A percentile compares a stretch with the other conserved stretches of the same genome.
These are phyloP conservation scores for Alternaria viburni DNA, from an alignment of 2,329 filamentous ascomycete species.

Conservation along the genomic window DNA sequence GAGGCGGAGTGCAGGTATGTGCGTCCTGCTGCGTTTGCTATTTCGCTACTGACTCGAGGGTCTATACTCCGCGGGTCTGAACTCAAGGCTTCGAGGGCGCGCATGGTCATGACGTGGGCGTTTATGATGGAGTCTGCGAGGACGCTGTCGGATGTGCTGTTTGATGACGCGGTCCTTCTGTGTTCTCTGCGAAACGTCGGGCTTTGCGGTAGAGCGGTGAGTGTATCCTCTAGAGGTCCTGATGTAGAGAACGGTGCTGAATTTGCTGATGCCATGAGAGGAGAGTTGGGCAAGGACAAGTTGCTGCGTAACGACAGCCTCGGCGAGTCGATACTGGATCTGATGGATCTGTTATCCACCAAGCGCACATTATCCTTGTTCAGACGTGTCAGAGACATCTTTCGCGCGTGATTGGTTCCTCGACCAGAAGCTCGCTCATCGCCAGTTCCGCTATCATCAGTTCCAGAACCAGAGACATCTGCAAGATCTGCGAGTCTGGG, in stretches of 20 bases:
- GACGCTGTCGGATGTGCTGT: slow-evolving; percentile 29
- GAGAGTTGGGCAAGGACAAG: slow-evolving; percentile 4
- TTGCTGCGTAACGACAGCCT: slow-evolving; percentile 24
- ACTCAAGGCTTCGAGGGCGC: slow-evolving; percentile 29
- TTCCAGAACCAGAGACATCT: slow-evolving; percentile 11
- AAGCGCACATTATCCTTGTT: slow-evolving; percentile 27
- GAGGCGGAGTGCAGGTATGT: slow-evolving; percentile 12
- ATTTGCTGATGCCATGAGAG: slow-evolving; percentile 5
- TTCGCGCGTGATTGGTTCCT: slow-evolving; percentile 24
- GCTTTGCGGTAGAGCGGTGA: not conserved
- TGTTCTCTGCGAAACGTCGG: slow-evolving; percentile 12
- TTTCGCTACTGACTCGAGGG: slow-evolving; percentile 6
- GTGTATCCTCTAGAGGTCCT: not conserved
- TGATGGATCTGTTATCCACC: slow-evolving; percentile 29
- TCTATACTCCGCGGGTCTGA: slow-evolving; percentile 18
- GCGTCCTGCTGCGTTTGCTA: not conserved
- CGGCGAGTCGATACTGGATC: slow-evolving; percentile 25
- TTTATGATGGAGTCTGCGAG: slow-evolving; percentile 38
- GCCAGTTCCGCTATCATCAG: not conserved
- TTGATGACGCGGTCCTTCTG: slow-evolving; percentile 12
- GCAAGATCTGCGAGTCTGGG: slow-evolving; percentile 16
- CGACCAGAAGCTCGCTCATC: not conserved
- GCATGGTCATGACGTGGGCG: slow-evolving; percentile 39
- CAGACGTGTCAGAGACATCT: slow-evolving; percentile 32
- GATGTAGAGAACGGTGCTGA: slow-evolving; percentile 1